These are phyloP conservation scores for Penicillium manginii DNA, from an alignment of 495 filamentous ascomycete species.

Conservation along the genomic window DNA sequence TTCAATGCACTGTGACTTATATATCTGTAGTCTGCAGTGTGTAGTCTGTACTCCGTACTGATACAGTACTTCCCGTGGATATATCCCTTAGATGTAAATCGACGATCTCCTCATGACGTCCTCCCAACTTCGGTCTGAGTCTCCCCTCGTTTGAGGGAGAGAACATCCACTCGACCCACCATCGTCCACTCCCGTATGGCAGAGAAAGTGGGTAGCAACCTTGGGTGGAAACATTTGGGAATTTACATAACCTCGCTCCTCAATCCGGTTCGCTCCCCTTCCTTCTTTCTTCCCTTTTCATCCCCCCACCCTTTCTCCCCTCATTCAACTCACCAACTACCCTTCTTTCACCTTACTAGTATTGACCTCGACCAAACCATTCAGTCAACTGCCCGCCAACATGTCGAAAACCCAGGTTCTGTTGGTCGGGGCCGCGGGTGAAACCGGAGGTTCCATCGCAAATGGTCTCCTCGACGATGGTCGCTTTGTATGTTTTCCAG, in stretches of 20 bases:
- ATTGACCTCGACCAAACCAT: neutral
- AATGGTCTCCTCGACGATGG: conserved; percentile 47
- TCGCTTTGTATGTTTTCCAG: conserved; percentile 38
- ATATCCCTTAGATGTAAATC: neutral
- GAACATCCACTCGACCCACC: conserved; percentile 47
- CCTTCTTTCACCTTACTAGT: conserved; percentile 6
- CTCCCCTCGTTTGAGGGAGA: conserved; percentile 29
- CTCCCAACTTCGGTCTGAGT: conserved; percentile 2
- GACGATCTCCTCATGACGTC: conserved; percentile 20
- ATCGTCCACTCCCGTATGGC: conserved; percentile 35
- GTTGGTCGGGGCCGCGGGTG: conserved; percentile 51
- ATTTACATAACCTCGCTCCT: conserved; percentile 45
- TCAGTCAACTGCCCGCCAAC: conserved; percentile 15
- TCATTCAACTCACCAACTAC: neutral
- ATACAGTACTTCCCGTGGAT: too few relatives aligned
- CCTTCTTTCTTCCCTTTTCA: conserved; percentile 8
- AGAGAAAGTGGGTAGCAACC: conserved; percentile 42
- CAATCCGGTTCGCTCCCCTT: conserved; percentile 18
- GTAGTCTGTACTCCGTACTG: too few relatives aligned
- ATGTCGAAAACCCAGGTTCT: conserved; percentile 51
- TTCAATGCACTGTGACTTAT: too few relatives aligned
- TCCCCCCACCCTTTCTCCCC: conserved; percentile 9
- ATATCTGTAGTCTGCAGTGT: too few relatives aligned
- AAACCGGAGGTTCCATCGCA: conserved; percentile 55
- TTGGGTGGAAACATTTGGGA: conserved; percentile 33